Base-by-base conservation (phyloP, 176 grass and related monocot species). In the Stipa capillata region DNA sequence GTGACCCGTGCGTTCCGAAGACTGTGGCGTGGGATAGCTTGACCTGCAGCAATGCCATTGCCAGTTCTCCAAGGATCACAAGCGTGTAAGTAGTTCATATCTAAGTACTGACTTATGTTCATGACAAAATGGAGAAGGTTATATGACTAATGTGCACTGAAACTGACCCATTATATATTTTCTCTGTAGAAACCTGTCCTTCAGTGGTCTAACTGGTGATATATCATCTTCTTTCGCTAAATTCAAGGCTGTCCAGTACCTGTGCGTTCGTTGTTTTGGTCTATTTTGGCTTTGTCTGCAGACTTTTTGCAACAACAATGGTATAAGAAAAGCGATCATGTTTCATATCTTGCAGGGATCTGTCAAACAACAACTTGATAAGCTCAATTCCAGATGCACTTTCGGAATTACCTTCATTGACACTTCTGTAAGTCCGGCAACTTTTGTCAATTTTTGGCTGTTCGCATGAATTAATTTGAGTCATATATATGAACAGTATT, bases 1-100 rank as follows among this genome's bases (percentile, higher is more conserved):
- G 87, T 24, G 90, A 93, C 18, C 90, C 90, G 23, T 93, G 90
- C 23, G 74, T 37, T 73, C 90, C 90, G 0, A 74, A 84, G 51
- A 42, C 5, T 28, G 58, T 86, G 47, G n/a, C n/a, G n/a, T n/a
- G n/a, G n/a, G n/a, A n/a, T n/a, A n/a, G n/a, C n/a, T n/a, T n/a
- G n/a, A n/a, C 49, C 31, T 93, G 88, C 49, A 90, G 91, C 71
- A 81, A 86, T 72, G 67, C 12, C 27, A 16, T 79, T 75, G 85
- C 85, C 11, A 52, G 16, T 54, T 69, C 85, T 36, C 54, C 88
- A 52, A 90, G 88, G 56, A n/a, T n/a, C n/a, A n/a, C n/a, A n/a
- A n/a, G n/a, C n/a, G n/a, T n/a, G n/a, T n/a, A n/a, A n/a, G n/a
- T 60, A 14, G 5, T 60, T 60, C 14, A 60, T 1, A 60, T 60